phyloP scores from a whole-genome alignment of 1,284 basidiomycete species.

The Cutaneotrichosporon cyanovorans region DNA sequence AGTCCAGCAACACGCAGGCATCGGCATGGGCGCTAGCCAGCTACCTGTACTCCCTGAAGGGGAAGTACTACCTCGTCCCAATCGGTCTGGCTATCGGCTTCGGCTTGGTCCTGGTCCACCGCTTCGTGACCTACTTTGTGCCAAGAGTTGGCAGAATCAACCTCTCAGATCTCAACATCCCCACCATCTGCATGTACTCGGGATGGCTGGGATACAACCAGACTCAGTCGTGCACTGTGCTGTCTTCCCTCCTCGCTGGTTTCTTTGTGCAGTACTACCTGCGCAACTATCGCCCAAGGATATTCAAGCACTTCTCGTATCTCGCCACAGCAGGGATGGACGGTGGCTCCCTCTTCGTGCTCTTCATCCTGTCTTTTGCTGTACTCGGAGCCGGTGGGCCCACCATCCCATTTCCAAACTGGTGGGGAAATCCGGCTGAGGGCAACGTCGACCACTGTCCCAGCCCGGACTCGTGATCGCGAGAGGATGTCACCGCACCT shows the following conservation, averaged over 20 bases:
- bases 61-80: constrained; percentile 15
- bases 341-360: constrained; percentile 43
- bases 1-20: constrained; percentile 15
- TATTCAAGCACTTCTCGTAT: constrained; percentile 21
- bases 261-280: constrained; percentile 23
- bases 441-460: constrained; percentile 20
- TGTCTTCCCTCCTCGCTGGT: constrained; percentile 19
- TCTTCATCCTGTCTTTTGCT: constrained; percentile 46
- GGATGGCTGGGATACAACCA: constrained; percentile 15
- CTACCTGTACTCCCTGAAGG: constrained; percentile 9
- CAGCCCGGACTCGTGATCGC: no score
- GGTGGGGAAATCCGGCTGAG: constrained; percentile 25
- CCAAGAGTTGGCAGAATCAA: constrained; percentile 11
- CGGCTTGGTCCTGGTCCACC: constrained; percentile 10
- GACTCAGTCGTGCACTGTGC: constrained; percentile 20
- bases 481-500: no score
- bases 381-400: constrained; percentile 22
- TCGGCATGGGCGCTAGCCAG: constrained; percentile 20
- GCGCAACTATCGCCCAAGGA: constrained; percentile 15
- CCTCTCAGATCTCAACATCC: constrained; percentile 14
- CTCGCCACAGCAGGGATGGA: constrained; percentile 38
- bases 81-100: constrained; percentile 17
- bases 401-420: constrained; percentile 17
- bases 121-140: no score
- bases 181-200: constrained; percentile 14